These are phyloP conservation scores for Trichoderma asperellum DNA, from an alignment of 2,329 filamentous ascomycete genomes.

Conservation along the genomic window DNA sequence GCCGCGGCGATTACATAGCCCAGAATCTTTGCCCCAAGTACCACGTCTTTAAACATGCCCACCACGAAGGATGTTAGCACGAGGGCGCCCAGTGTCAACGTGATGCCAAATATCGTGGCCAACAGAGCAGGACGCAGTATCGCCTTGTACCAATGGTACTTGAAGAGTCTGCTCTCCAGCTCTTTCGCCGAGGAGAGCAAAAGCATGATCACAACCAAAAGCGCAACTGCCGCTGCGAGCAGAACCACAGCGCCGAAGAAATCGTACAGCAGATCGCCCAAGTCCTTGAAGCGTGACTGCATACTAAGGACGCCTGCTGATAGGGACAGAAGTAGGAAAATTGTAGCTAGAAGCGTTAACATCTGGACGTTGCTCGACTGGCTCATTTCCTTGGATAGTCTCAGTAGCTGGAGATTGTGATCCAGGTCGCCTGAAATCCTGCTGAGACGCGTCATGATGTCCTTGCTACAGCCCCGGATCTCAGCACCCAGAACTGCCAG, in stretches of 20 bases:
- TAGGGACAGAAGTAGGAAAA: neutral
- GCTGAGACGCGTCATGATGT: neutral
- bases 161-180: neutral
- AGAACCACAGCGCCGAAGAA: neutral
- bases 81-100: neutral
- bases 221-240: neutral
- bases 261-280: neutral
- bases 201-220: neutral
- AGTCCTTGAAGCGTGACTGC: neutral
- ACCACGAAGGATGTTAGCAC: neutral
- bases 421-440: neutral
- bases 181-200: neutral
- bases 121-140: neutral
- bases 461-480: neutral
- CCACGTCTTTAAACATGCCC: neutral
- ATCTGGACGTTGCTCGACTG: neutral
- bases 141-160: neutral
- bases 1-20: neutral
- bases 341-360: neutral
- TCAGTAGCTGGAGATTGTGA: neutral
- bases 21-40: neutral
- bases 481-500: neutral
- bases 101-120: neutral
- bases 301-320: neutral
- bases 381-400: neutral